These are phyloP conservation scores for Parmelia sp. DNA, from an alignment of 495 filamentous ascomycete species.

Conservation along the genomic window DNA sequence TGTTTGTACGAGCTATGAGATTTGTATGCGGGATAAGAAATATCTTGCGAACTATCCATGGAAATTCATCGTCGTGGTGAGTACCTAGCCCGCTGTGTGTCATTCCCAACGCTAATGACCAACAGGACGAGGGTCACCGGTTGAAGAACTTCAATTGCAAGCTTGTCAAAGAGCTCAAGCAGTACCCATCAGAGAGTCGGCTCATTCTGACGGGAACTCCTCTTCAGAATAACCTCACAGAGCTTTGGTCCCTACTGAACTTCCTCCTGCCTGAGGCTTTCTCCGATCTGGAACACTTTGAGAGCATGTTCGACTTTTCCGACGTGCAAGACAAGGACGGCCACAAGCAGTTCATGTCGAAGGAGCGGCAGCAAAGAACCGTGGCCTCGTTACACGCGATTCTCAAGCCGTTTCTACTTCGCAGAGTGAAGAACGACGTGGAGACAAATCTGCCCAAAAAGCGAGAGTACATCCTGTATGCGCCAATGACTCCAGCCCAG, in stretches of 20 bases:
- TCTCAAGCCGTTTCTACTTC: constrained; percentile 81
- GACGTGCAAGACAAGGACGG: constrained; percentile 69
- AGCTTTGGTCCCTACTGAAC: constrained; percentile 91
- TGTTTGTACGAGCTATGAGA: constrained; percentile 90
- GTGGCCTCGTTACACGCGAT: constrained; percentile 88
- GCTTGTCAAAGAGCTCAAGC: constrained; percentile 78
- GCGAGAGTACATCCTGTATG: constrained; percentile 90
- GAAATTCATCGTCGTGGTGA: constrained; percentile 92
- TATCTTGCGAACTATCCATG: constrained; percentile 74
- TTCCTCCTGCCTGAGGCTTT: constrained; percentile 92
- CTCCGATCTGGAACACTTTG: constrained; percentile 79
- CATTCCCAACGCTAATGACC: constrained; percentile 17
- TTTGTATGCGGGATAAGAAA: constrained; percentile 84
- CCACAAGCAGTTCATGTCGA: constrained; percentile 63
- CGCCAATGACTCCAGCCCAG: constrained; percentile 80
- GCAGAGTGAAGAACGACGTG: constrained; percentile 88
- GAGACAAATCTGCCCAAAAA: constrained; percentile 87
- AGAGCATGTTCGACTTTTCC: constrained; percentile 94
- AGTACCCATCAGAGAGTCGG: constrained; percentile 81
- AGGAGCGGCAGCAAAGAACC: constrained; percentile 73
- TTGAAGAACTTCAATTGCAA: constrained; percentile 96
- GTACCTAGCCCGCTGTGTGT: constrained; percentile 27
- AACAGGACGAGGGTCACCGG: constrained; percentile 86
- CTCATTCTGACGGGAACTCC: constrained; percentile 93
- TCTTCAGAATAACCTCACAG: constrained; percentile 89